Percentiles rank a stretch among this genome's conserved stretches.
phyloP scores from a whole-genome alignment of 106 monocot genomes.

The Dioscorea dumetorum region DNA sequence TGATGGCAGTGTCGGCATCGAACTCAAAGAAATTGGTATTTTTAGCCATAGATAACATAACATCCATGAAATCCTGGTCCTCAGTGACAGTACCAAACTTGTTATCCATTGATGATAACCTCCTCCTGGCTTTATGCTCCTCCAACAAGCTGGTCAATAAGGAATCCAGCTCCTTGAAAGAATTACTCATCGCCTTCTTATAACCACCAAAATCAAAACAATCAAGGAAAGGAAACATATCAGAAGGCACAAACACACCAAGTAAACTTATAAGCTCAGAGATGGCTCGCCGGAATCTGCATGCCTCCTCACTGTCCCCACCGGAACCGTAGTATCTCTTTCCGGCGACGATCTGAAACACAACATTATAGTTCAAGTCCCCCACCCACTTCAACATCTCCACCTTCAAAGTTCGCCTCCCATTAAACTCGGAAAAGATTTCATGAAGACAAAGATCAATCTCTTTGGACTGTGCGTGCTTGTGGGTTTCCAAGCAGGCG shows the following conservation, averaged over 20 bases:
- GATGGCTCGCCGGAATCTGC: slow-evolving; percentile 20
- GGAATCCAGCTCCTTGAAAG: slow-evolving; percentile 10
- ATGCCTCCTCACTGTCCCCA: slow-evolving; percentile 13
- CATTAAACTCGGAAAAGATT: too few relatives aligned
- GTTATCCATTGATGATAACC: too few relatives aligned
- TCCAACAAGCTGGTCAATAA: slow-evolving; percentile 16
- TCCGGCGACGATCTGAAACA: slow-evolving; percentile 19
- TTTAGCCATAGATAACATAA: slow-evolving; percentile 12
- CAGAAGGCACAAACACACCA: slow-evolving; percentile 16
- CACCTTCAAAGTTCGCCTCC: not conserved
- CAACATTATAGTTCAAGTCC: slow-evolving; percentile 20
- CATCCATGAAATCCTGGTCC: slow-evolving; percentile 23
- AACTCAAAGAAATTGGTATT: not conserved
- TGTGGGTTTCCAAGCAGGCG: slow-evolving; percentile 14
- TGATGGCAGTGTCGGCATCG: slow-evolving; percentile 15
- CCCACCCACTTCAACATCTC: slow-evolving; percentile 28
- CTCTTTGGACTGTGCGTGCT: slow-evolving; percentile 8
- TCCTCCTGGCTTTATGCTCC: slow-evolving; percentile 17
- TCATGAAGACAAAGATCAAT: not conserved
- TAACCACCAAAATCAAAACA: slow-evolving; percentile 18
- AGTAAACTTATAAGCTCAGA: slow-evolving; percentile 3
- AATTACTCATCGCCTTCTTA: slow-evolving; percentile 17
- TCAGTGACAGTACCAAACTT: not conserved
- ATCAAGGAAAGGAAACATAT: slow-evolving; percentile 24
- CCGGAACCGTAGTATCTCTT: slow-evolving; percentile 18